Conservation (phyloP, 345 rosid genomes). For the Pugionium cornutum region DNA sequence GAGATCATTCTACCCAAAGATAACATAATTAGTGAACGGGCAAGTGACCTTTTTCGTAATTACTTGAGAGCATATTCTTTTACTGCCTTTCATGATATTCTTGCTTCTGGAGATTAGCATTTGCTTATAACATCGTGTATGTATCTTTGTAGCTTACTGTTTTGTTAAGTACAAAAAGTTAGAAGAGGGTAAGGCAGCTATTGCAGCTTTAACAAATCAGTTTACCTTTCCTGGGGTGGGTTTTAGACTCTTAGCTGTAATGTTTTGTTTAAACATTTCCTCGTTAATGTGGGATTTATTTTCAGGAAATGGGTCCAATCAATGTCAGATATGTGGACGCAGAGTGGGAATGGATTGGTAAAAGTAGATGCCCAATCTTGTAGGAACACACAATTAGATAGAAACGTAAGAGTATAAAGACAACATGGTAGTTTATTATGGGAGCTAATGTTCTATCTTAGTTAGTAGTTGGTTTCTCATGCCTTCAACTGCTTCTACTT, state of each 20-base stretch:
- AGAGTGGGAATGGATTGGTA: conserved; percentile 65
- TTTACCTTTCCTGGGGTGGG: conserved; percentile 81
- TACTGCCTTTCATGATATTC: neutral
- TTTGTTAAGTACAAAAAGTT: conserved; percentile 71
- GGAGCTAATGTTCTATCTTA: conserved; percentile 2
- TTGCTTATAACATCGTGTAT: conserved; percentile 24
- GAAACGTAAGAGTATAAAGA: neutral
- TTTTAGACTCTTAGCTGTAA: conserved; percentile 30
- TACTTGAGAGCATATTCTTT: neutral
- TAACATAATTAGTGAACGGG: conserved; percentile 64
- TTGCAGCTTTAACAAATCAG: conserved; percentile 61
- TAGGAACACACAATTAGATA: conserved; percentile 9
- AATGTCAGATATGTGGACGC: conserved; percentile 76
- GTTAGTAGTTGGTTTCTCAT: conserved; percentile 10
- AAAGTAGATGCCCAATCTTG: neutral
- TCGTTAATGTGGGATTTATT: neutral
- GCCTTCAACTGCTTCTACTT: conserved; percentile 10
- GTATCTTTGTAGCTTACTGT: conserved; percentile 62
- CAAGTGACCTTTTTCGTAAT: conserved; percentile 45
- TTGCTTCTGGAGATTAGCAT: conserved; percentile 8
- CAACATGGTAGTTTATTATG: conserved; percentile 9
- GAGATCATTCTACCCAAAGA: conserved; percentile 76
- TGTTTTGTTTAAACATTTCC: conserved; percentile 6
- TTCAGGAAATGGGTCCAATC: conserved; percentile 59
- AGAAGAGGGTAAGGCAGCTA: conserved; percentile 76